These are phyloP conservation scores for Aureobasidium sp. DNA, from an alignment of 2,329 filamentous ascomycete genomes.

Conservation along the genomic window DNA sequence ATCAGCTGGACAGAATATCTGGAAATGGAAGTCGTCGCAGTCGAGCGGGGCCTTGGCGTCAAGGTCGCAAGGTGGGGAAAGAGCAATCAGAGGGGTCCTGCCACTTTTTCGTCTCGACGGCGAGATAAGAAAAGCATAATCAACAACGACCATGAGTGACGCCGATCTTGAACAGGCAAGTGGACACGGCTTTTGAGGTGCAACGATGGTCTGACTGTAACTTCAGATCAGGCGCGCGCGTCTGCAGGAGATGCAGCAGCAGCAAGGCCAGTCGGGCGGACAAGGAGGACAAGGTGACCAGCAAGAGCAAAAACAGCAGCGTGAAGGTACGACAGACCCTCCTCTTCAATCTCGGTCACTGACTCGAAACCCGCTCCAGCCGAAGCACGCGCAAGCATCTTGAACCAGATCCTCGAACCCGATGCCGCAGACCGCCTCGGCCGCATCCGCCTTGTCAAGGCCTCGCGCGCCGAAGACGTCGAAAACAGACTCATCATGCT, in stretches of 20 bases:
- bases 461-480: conserved; percentile 78
- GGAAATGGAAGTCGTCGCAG: background rate
- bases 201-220: background rate
- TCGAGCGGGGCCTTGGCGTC: conserved; percentile 6
- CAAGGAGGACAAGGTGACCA: conserved; percentile 42
- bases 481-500: conserved; percentile 92
- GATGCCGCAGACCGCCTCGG: conserved; percentile 88
- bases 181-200: background rate
- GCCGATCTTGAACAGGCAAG: conserved; percentile 57
- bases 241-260: conserved; percentile 83
- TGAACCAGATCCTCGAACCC: conserved; percentile 89
- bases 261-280: conserved; percentile 46
- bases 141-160: conserved; percentile 49
- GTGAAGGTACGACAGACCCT: conserved; percentile 10
- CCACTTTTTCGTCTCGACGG: conserved; percentile 5
- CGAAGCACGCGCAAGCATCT: conserved; percentile 68
- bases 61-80: background rate
- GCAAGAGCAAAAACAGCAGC: conserved; percentile 57
- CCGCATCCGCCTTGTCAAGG: conserved; percentile 92
- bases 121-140: conserved; percentile 1
- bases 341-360: background rate
- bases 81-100: background rate
- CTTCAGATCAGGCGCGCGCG: conserved; percentile 80
- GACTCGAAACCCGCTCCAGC: conserved; percentile 36
- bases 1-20: background rate